Evolutionary conservation across 192 early-diverging fungal genomes (phyloP).

Genomic region (Mortierella alpina): DNA sequence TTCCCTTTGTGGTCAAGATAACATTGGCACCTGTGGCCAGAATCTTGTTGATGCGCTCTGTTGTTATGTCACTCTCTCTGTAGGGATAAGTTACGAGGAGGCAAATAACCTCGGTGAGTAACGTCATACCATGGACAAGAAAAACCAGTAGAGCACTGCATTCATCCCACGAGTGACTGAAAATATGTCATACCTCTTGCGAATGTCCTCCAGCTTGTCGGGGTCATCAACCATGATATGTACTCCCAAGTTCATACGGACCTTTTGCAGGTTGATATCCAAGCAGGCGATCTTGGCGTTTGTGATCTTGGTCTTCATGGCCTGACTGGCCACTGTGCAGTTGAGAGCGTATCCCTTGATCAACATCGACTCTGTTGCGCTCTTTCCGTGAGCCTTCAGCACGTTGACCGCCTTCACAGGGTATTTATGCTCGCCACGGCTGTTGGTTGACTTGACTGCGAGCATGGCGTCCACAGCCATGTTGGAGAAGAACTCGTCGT

Average conservation of each 20-base stretch:
- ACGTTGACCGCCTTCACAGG: slow-evolving; percentile 98
- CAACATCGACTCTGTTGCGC: slow-evolving; percentile 86
- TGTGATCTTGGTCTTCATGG: slow-evolving; percentile 88
- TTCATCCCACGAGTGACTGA: neutral
- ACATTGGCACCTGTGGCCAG: slow-evolving; percentile 96
- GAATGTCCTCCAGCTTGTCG: slow-evolving; percentile 96
- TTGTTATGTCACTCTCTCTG: slow-evolving; percentile 96
- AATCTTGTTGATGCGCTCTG: slow-evolving; percentile 96
- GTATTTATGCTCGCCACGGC: slow-evolving; percentile 89
- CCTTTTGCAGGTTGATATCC: slow-evolving; percentile 99
- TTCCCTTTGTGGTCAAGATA: slow-evolving; percentile 97
- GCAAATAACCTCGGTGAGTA: neutral
- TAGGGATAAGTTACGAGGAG: neutral
- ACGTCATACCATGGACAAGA: neutral
- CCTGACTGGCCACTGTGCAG: slow-evolving; percentile 97
- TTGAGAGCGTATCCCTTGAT: slow-evolving; percentile 97
- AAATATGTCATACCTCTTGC: slow-evolving; percentile 70
- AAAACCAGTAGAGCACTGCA: neutral
- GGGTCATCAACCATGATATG: slow-evolving; percentile 99
- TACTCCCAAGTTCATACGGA: slow-evolving; percentile 97
- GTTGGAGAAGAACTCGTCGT: slow-evolving; percentile 96
- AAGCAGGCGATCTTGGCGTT: slow-evolving; percentile 97
- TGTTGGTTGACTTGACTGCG: slow-evolving; percentile 89
- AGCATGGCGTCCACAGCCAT: slow-evolving; percentile 94
- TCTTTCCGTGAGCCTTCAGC: slow-evolving; percentile 96